Evolutionary conservation across 371 early-diverging fungal genomes (phyloP).

Genomic region (Mycotypha africana): DNA sequence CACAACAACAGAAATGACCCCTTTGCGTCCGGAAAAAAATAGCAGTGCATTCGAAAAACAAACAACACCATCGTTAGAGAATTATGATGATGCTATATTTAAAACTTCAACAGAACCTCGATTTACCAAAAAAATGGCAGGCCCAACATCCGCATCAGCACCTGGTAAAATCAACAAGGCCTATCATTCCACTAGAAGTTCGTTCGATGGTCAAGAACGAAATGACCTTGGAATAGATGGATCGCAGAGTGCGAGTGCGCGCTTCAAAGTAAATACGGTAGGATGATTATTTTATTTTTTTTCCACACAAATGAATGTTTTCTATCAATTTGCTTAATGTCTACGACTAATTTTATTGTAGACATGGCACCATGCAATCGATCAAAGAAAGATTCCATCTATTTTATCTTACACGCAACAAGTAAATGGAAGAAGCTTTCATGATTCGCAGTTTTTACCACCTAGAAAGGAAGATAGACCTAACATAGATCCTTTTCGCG

Average conservation of each 20-base stretch:
- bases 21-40: not conserved
- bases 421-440: constrained; percentile 25
- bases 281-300: constrained; percentile 1
- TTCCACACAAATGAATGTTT: no score
- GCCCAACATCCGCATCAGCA: constrained; percentile 5
- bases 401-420: constrained; percentile 40
- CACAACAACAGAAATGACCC: constrained; percentile 6
- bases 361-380: constrained; percentile 41
- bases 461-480: constrained; percentile 30
- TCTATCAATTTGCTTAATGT: no score
- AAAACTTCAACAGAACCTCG: constrained; percentile 33
- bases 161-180: constrained; percentile 12
- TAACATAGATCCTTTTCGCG: constrained; percentile 25
- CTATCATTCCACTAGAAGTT: constrained; percentile 16
- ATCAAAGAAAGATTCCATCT: constrained; percentile 27
- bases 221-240: no score
- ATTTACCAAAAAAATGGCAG: constrained; percentile 20
- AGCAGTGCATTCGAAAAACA: not conserved
- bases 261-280: constrained; percentile 27
- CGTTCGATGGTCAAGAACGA: no score
- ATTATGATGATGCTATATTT: constrained; percentile 52
- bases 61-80: constrained; percentile 35
- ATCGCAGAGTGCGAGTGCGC: constrained; percentile 5
- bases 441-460: constrained; percentile 17
- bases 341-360: no score